Percentiles rank a stretch among this genome's conserved stretches.
Evolutionary conservation across 768 basidiomycete genomes (phyloP).

Genomic region (Suillus decipiens): DNA sequence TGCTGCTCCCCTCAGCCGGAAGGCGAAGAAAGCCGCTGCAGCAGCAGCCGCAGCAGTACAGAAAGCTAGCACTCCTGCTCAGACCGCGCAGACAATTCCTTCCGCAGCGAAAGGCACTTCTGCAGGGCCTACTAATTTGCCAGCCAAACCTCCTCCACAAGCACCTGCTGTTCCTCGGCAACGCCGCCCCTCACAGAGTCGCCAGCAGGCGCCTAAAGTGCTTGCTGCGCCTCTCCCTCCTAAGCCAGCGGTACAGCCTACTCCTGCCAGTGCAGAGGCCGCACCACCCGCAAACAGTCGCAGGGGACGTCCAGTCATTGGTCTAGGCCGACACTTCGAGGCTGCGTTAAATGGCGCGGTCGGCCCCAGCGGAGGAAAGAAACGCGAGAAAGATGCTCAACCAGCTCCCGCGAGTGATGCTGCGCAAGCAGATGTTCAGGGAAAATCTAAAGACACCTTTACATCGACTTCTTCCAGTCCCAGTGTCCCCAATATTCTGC

Average conservation of each 20-base stretch:
- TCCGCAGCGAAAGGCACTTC: slow-evolving; percentile 9
- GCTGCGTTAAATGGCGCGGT: slow-evolving; percentile 66
- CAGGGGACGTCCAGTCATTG: slow-evolving; percentile 59
- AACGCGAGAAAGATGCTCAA: slow-evolving; percentile 36
- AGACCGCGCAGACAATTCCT: slow-evolving; percentile 1
- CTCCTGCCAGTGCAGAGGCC: slow-evolving; percentile 1
- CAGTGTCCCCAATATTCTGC: slow-evolving; percentile 24
- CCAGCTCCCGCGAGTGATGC: not conserved
- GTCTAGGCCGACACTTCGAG: slow-evolving; percentile 69
- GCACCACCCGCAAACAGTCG: slow-evolving; percentile 34
- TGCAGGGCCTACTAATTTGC: slow-evolving; percentile 6
- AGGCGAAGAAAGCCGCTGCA: slow-evolving; percentile 34
- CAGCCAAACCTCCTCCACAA: slow-evolving; percentile 17
- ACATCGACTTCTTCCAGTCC: not conserved
- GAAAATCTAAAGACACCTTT: slow-evolving; percentile 12
- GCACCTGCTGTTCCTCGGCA: slow-evolving; percentile 16
- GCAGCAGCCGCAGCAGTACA: slow-evolving; percentile 25
- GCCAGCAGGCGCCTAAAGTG: slow-evolving; percentile 18
- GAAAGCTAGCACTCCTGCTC: slow-evolving; percentile 24
- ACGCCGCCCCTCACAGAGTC: slow-evolving; percentile 19
- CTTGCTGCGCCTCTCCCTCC: slow-evolving; percentile 9
- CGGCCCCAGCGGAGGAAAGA: slow-evolving; percentile 33
- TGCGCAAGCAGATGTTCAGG: not conserved
- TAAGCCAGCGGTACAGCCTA: not conserved
- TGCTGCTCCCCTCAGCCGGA: slow-evolving; percentile 35